These are phyloP conservation scores for Elsinoe perseae DNA, from an alignment of 2,329 filamentous ascomycete species.

Conservation along the genomic window DNA sequence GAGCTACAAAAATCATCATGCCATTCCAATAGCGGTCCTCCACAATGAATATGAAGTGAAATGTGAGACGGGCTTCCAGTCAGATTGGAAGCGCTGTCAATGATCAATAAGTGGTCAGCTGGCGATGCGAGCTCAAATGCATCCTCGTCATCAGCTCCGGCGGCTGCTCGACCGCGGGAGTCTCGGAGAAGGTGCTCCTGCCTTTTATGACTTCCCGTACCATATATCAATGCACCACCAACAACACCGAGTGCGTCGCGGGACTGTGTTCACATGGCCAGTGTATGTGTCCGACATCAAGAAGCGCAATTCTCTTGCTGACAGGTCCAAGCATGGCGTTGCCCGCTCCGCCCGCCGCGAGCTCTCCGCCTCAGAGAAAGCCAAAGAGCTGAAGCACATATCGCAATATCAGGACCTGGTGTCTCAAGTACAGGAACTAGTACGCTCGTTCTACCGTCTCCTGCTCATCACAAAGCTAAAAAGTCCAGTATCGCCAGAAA, in stretches of 20 bases:
- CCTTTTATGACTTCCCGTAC: neutral
- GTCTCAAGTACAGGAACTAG: slow-evolving; percentile 57
- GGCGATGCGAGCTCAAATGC: too few relatives aligned
- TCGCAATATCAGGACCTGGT: slow-evolving; percentile 66
- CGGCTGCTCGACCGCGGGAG: neutral
- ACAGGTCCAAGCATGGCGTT: slow-evolving; percentile 65
- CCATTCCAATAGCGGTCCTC: too few relatives aligned
- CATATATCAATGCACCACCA: neutral
- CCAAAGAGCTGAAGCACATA: slow-evolving; percentile 68
- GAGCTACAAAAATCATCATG: neutral
- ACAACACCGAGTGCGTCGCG: too few relatives aligned
- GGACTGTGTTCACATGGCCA: slow-evolving; percentile 1
- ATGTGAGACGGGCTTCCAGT: neutral
- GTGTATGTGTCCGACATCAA: neutral
- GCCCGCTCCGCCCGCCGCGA: slow-evolving; percentile 53
- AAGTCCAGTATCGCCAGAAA: slow-evolving; percentile 33
- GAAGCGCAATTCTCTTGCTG: neutral
- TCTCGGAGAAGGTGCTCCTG: neutral
- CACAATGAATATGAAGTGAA: too few relatives aligned
- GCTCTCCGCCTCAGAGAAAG: slow-evolving; percentile 60
- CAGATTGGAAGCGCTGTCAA: neutral
- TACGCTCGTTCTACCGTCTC: slow-evolving; percentile 26
- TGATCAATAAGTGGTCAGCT: too few relatives aligned
- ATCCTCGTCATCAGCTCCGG: neutral
- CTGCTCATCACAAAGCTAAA: slow-evolving; percentile 57